These are phyloP conservation scores for Lepidium campestre DNA, from an alignment of 441 rosid species.

Conservation along the genomic window DNA sequence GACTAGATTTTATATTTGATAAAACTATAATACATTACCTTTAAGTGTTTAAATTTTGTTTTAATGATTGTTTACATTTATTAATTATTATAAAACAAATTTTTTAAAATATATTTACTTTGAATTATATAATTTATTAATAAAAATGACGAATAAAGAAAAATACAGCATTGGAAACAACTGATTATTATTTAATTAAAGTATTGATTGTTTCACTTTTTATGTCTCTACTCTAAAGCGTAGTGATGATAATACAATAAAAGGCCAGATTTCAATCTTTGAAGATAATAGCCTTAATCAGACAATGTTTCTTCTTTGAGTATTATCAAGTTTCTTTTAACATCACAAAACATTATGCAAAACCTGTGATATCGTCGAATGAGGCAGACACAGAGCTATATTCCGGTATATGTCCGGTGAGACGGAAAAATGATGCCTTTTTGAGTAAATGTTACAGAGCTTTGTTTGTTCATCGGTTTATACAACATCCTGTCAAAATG, in stretches of 20 bases:
- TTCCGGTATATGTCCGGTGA: background rate
- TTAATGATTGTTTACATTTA: too few species aligned
- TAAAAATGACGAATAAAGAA: too few species aligned
- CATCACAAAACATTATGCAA: background rate
- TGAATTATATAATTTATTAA: too few species aligned
- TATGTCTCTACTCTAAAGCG: background rate
- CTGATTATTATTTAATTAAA: too few species aligned
- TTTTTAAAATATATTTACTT: too few species aligned
- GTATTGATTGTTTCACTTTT: background rate
- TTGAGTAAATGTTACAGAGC: background rate
- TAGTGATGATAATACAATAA: background rate
- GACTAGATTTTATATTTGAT: too few species aligned
- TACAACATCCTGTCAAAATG: background rate
- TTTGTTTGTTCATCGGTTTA: slow-evolving; percentile 1
- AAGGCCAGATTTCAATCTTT: background rate
- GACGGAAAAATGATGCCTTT: background rate
- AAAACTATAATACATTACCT: too few species aligned
- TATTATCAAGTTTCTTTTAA: background rate
- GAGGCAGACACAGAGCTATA: background rate
- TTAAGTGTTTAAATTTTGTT: too few species aligned
- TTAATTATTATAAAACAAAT: too few species aligned
- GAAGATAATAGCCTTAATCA: background rate
- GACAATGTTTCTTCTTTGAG: background rate
- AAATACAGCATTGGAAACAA: too few species aligned
- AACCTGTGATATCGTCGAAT: background rate